A percentile compares a stretch with the other conserved stretches of the same genome.
Evolutionary conservation across 2,329 filamentous ascomycete genomes (phyloP).

Genomic region (Rhynchosporium graminicola): DNA sequence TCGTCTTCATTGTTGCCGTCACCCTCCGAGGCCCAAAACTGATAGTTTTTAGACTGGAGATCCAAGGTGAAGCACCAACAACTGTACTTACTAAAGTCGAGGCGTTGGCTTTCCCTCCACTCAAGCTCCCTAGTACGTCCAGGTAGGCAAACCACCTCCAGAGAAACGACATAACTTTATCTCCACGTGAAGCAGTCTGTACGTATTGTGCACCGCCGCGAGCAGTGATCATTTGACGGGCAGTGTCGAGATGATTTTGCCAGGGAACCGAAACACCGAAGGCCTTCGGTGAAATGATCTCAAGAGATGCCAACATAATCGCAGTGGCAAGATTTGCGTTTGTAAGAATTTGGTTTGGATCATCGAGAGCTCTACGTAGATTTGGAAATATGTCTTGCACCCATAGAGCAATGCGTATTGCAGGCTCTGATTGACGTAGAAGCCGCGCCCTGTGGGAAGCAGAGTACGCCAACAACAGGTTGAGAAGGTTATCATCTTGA

Average conservation of each 20-base stretch:
- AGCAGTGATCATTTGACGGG: constrained; percentile 71
- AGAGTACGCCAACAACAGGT: constrained; percentile 77
- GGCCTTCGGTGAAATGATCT: constrained; percentile 79
- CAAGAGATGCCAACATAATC: constrained; percentile 81
- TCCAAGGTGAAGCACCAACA: neutral
- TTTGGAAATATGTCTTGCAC: constrained; percentile 77
- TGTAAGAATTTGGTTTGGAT: constrained; percentile 63
- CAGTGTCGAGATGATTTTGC: constrained; percentile 76
- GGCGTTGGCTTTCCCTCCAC: constrained; percentile 49
- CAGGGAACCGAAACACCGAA: constrained; percentile 81
- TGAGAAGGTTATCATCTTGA: constrained; percentile 69
- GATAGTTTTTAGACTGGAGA: constrained; percentile 2
- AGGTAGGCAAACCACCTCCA: constrained; percentile 83
- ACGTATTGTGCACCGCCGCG: constrained; percentile 60
- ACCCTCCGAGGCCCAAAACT: constrained; percentile 45
- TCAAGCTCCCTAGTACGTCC: constrained; percentile 74
- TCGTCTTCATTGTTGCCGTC: constrained; percentile 58
- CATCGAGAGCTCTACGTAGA: constrained; percentile 65
- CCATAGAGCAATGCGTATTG: constrained; percentile 76
- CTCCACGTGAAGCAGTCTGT: constrained; percentile 47
- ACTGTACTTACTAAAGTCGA: constrained; percentile 27
- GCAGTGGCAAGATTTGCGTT: constrained; percentile 76
- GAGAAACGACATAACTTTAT: constrained; percentile 70
- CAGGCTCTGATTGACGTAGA: constrained; percentile 71
- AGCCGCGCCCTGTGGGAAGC: constrained; percentile 80